Conservation (phyloP, 306 rosid genomes). For the Pterocarpus santalinus region DNA sequence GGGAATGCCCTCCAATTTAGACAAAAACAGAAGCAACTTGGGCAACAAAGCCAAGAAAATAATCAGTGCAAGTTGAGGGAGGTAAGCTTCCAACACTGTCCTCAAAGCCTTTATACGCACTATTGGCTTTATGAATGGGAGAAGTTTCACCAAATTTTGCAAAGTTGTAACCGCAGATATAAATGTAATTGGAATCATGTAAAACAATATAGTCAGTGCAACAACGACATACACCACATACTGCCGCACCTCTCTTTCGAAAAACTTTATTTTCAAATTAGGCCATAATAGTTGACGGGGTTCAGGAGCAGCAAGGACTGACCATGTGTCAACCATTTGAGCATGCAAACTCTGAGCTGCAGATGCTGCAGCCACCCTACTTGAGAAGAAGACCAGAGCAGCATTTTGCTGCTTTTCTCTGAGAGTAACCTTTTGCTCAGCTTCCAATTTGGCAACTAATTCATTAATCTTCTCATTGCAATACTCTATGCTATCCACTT, state of each 20-base stretch:
- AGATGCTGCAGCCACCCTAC: conserved; percentile 76
- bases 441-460: conserved; percentile 65
- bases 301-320: conserved; percentile 76
- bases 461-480: conserved; percentile 71
- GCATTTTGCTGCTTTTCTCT: conserved; percentile 86
- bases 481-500: conserved; percentile 83
- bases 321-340: conserved; percentile 76
- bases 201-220: conserved; percentile 73
- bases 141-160: conserved; percentile 66
- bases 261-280: conserved; percentile 74
- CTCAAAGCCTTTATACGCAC: conserved; percentile 48
- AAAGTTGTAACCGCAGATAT: conserved; percentile 86
- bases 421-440: conserved; percentile 84
- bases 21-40: conserved; percentile 73
- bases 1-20: conserved; percentile 87
- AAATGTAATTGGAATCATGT: conserved; percentile 77
- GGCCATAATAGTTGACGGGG: conserved; percentile 81
- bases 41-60: conserved; percentile 88
- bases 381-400: conserved; percentile 80
- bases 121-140: conserved; percentile 80
- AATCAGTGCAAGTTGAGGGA: conserved; percentile 89
- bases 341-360: conserved; percentile 94
- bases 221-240: conserved; percentile 73
- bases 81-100: conserved; percentile 87
- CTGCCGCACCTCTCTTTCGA: conserved; percentile 71